Evolutionary conservation across 768 basidiomycete genomes (phyloP), one percentile per base, ranked within the genome.

Genomic region (Holtermannia corniformis): DNA sequence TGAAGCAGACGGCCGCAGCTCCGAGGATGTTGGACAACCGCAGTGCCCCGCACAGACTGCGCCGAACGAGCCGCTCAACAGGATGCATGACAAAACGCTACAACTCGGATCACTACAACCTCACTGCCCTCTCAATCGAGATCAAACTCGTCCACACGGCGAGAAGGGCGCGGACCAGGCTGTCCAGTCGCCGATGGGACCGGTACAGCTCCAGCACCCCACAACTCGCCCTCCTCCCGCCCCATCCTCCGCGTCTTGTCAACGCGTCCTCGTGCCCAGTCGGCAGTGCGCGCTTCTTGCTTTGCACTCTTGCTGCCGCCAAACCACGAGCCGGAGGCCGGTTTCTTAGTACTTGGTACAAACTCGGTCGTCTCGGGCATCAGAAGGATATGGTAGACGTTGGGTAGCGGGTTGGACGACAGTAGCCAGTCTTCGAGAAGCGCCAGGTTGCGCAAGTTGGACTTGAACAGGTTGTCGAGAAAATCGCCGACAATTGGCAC

Each of bases 381-480:
- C 40, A 73, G 50, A 1, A 73, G 54, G 44, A 73, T 68, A 49
- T 68, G 63, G 56, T 65, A 73, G 43, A 52, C 47, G 13, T 21
- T 40, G 19, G 58, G 47, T 16, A 23, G 3, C 25, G 56, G 59
- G 7, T 7, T 16, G 5, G 48, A 43, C 0, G 50, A 40, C 4
- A 73, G 59, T 10, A 73, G 62, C 59, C 64, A 71, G 12, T 55
- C 52, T 59, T 72, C 65, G 14, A 65, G 55, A 5, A 65, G 27
- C 27, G 53, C 52, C 21, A 65, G 52, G 55, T 71, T 73, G 1
- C 67, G 59, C 3, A 73, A 55, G 43, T 73, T 73, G 16, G 70
- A 64, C 50, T 73, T 73, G 62, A 68, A 73, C 4, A 68, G 62
- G 52, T 70, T 70, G 55, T 73, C 72, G 28, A 73, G 52, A 56